Evolutionary conservation across 1,139 yeast species (phyloP).

Genomic region (Yamadazyma sp.): DNA sequence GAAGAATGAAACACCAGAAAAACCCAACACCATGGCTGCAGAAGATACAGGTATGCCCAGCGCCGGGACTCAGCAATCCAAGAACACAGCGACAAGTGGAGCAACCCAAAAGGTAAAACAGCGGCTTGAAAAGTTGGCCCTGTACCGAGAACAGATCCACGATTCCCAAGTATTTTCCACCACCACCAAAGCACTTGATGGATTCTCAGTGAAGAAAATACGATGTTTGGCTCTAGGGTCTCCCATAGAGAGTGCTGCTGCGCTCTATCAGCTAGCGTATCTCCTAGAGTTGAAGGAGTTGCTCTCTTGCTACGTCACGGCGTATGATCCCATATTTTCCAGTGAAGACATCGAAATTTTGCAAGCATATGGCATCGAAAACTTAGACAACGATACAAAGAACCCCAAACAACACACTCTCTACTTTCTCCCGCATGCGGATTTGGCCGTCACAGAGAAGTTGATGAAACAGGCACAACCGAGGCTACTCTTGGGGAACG

Average conservation of each 20-base stretch:
- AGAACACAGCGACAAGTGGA: background rate
- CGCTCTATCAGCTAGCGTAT: constrained; percentile 66
- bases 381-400: background rate
- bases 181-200: background rate
- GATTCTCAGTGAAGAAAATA: constrained; percentile 20
- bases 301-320: constrained; percentile 31
- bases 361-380: constrained; percentile 8
- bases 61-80: no score
- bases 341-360: constrained; percentile 41
- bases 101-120: background rate
- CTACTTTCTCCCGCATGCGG: constrained; percentile 76
- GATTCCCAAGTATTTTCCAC: background rate
- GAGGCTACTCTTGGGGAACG: constrained; percentile 44
- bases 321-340: constrained; percentile 67
- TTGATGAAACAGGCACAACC: constrained; percentile 38
- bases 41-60: no score
- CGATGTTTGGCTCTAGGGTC: constrained; percentile 77
- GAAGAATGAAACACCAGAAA: background rate
- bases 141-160: background rate
- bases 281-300: constrained; percentile 36
- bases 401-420: constrained; percentile 26
- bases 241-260: constrained; percentile 55
- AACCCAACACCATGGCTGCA: no score
- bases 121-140: background rate
- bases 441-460: constrained; percentile 53